Evolutionary conservation across 2,329 filamentous ascomycete genomes (phyloP).

Genomic region (Sphaceloma murrayae): DNA sequence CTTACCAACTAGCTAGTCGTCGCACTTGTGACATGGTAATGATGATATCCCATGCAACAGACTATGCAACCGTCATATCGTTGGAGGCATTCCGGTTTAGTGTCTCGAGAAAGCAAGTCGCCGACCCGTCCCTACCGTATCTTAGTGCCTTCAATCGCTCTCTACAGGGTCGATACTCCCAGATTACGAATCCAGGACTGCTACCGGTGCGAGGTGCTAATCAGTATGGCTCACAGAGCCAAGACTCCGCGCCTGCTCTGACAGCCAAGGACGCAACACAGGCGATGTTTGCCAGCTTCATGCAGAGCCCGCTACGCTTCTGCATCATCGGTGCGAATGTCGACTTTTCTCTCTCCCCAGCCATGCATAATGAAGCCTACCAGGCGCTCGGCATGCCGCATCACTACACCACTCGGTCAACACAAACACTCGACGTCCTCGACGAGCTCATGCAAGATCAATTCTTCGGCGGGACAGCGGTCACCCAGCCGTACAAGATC

Average conservation of each 20-base stretch:
- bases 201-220: constrained; percentile 43
- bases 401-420: constrained; percentile 55
- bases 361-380: constrained; percentile 67
- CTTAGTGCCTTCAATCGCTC: constrained; percentile 59
- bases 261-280: constrained; percentile 55
- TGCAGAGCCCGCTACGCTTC: constrained; percentile 59
- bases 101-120: neutral
- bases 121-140: constrained; percentile 18
- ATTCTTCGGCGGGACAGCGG: constrained; percentile 61
- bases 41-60: constrained; percentile 28
- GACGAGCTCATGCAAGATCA: constrained; percentile 54
- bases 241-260: constrained; percentile 33
- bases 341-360: constrained; percentile 62
- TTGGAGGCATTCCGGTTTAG: constrained; percentile 5
- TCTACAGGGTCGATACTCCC: constrained; percentile 51
- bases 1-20: constrained; percentile 49
- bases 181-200: constrained; percentile 56
- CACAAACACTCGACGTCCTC: constrained; percentile 53
- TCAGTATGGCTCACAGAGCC: neutral
- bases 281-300: constrained; percentile 56
- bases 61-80: neutral
- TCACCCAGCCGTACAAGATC: constrained; percentile 66
- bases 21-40: constrained; percentile 55
- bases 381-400: constrained; percentile 59
- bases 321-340: constrained; percentile 67